phyloP scores from a whole-genome alignment of 2,329 filamentous ascomycete species.

The Cadophora gregata region DNA sequence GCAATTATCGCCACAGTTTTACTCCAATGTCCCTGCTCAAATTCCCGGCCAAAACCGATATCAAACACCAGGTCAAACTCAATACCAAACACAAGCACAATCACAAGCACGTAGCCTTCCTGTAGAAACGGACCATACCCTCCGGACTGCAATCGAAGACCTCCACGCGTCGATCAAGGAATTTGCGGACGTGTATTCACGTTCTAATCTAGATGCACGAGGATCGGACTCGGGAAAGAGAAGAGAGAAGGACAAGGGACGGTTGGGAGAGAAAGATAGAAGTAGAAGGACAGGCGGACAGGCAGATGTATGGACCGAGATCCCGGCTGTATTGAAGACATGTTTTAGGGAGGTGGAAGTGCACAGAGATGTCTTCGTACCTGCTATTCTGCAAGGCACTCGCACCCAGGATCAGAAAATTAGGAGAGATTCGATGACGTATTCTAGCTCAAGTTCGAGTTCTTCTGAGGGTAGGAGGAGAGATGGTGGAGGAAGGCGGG shows the following conservation, averaged over 20 bases:
- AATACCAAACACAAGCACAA: not conserved
- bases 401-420: too few species aligned
- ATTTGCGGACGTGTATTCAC: not conserved
- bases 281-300: not conserved
- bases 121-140: not conserved
- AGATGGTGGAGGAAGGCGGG: not conserved
- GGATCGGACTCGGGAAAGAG: not conserved
- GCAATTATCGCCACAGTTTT: not conserved
- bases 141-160: not conserved
- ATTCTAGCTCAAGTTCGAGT: not conserved
- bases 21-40: not conserved
- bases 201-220: not conserved
- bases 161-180: not conserved
- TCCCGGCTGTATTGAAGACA: not conserved
- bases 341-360: not conserved
- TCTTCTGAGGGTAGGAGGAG: not conserved
- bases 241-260: not conserved
- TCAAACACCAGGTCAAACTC: not conserved
- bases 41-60: not conserved
- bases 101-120: not conserved
- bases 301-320: not conserved
- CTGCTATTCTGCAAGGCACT: not conserved
- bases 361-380: not conserved
- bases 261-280: not conserved
- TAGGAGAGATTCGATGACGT: not conserved